A percentile compares a stretch with the other conserved stretches of the same genome.
phyloP scores from a whole-genome alignment of 2,329 filamentous ascomycete genomes.

The Neophaeococcomyces aloes region DNA sequence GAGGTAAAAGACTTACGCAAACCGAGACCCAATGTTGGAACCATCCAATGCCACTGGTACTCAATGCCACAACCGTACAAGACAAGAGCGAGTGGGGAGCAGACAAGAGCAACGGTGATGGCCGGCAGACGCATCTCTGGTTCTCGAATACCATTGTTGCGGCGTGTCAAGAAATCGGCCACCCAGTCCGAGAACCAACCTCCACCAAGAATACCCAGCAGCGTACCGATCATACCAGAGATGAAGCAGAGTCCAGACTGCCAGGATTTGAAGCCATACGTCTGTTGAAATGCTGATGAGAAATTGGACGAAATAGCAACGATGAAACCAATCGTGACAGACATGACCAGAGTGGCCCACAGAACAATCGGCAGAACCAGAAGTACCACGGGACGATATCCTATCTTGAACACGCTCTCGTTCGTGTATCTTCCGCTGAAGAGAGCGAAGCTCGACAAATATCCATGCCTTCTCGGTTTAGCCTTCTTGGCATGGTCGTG shows the following conservation, averaged over 20 bases:
- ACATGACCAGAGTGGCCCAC: constrained; percentile 46
- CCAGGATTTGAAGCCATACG: constrained; percentile 26
- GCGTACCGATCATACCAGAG: constrained; percentile 38
- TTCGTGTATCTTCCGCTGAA: constrained; percentile 34
- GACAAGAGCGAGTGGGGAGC: constrained; percentile 26
- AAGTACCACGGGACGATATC: constrained; percentile 41
- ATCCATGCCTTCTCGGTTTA: no score
- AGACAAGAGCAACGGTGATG: constrained; percentile 24
- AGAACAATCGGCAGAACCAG: constrained; percentile 44
- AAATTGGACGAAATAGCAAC: constrained; percentile 28
- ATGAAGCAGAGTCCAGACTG: constrained; percentile 43
- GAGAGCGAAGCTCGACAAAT: constrained; percentile 36
- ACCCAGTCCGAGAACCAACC: constrained; percentile 31
- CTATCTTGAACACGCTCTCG: constrained; percentile 40
- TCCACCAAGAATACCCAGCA: constrained; percentile 42
- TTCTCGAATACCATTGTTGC: constrained; percentile 32
- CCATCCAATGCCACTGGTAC: constrained; percentile 27
- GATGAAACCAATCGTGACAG: constrained; percentile 47
- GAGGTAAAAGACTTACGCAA: constrained; percentile 41
- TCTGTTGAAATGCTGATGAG: constrained; percentile 20
- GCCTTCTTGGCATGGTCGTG: no score
- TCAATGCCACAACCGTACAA: constrained; percentile 27
- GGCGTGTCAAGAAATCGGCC: constrained; percentile 28
- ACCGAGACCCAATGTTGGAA: constrained; percentile 44
- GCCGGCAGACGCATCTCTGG: constrained; percentile 33